A percentile compares a stretch with the other conserved stretches of the same genome.
These are phyloP conservation scores for Syzygium syzygioides DNA, from an alignment of 441 rosid species.

Conservation along the genomic window DNA sequence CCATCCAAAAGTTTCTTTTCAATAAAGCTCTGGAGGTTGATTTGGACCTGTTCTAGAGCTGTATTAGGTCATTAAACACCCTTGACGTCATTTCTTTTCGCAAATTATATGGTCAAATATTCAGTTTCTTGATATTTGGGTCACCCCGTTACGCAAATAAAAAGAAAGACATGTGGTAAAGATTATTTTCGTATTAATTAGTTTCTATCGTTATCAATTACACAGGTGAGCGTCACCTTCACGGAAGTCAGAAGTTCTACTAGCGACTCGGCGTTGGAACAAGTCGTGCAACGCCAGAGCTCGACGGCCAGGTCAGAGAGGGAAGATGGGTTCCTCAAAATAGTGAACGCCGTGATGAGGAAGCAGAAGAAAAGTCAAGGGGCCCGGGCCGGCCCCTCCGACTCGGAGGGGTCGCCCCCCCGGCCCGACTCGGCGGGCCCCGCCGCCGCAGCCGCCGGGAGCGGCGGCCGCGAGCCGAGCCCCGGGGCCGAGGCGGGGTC, in stretches of 20 bases:
- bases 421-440: constrained; percentile 1
- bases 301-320: constrained; percentile 1
- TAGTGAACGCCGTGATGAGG: constrained; percentile 1
- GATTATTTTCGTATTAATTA: background rate
- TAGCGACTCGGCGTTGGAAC: background rate
- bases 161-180: background rate
- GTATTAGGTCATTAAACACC: background rate
- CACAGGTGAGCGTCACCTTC: constrained; percentile 26
- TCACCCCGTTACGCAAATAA: background rate
- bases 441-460: background rate
- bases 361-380: background rate
- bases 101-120: background rate
- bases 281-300: constrained; percentile 3
- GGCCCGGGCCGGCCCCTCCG: background rate
- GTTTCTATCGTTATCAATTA: background rate
- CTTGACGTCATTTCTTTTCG: background rate
- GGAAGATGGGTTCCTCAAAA: constrained; percentile 12
- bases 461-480: constrained; percentile 8
- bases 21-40: background rate
- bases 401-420: constrained; percentile 13
- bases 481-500: constrained; percentile 4
- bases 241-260: constrained; percentile 18
- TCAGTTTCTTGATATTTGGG: background rate
- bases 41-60: background rate
- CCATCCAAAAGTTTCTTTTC: background rate